Conservation (phyloP, 306 rosid genomes). For the Dryas drummondii region DNA sequence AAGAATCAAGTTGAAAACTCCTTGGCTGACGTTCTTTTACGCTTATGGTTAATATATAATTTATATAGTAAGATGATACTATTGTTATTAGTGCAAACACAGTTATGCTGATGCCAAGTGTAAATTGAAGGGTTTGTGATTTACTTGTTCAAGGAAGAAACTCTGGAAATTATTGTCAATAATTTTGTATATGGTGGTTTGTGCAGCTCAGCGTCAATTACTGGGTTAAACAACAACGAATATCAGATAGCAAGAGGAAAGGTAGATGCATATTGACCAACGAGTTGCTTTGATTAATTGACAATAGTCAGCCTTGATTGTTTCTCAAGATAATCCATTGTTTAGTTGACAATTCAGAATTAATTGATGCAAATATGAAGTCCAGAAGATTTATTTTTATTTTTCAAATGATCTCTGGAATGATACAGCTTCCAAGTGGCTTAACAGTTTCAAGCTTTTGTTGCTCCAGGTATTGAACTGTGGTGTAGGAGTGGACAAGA, state of each 20-base stretch:
- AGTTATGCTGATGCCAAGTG: neutral
- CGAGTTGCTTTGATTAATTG: neutral
- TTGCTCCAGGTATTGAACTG: constrained; percentile 67
- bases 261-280: constrained; percentile 37
- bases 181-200: neutral
- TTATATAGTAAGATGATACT: neutral
- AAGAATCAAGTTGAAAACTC: neutral
- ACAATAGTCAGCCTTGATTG: neutral
- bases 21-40: neutral
- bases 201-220: constrained; percentile 63
- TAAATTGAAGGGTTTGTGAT: neutral
- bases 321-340: neutral
- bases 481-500: constrained; percentile 56
- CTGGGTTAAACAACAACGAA: constrained; percentile 94
- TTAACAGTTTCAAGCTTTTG: constrained; percentile 15
- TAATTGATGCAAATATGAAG: constrained; percentile 6
- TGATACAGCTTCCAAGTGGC: constrained; percentile 5
- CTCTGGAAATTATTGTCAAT: neutral
- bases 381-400: neutral
- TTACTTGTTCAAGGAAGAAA: neutral
- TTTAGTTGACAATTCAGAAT: neutral
- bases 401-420: neutral
- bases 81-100: neutral
- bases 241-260: constrained; percentile 88
- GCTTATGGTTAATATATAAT: neutral